Percentiles rank a stretch among this genome's conserved stretches.
These are phyloP conservation scores for Cryptococcus amylolentus DNA, from an alignment of 1,284 basidiomycete species.

Conservation along the genomic window DNA sequence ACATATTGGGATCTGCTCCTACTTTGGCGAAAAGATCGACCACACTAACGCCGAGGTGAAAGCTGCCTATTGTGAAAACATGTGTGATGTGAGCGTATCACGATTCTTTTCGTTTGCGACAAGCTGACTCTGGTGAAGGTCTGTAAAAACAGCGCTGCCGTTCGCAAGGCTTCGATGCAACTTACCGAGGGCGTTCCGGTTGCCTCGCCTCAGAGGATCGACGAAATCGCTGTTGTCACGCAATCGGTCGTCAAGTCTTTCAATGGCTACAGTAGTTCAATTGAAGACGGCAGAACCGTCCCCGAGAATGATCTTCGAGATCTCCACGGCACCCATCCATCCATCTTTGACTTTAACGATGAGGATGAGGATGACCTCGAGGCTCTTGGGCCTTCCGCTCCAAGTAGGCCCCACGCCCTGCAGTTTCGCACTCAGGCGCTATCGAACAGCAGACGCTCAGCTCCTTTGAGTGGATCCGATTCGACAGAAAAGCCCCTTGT, in stretches of 20 bases:
- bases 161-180: slow-evolving; percentile 15
- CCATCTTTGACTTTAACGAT: slow-evolving; percentile 1
- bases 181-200: slow-evolving; percentile 30
- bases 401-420: too few relatives aligned
- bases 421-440: too few relatives aligned
- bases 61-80: slow-evolving; percentile 63
- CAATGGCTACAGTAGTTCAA: too few relatives aligned
- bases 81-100: slow-evolving; percentile 70
- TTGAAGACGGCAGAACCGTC: neutral
- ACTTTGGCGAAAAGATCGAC: slow-evolving; percentile 74
- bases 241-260: neutral
- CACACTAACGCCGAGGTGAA: slow-evolving; percentile 53
- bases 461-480: neutral
- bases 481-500: neutral
- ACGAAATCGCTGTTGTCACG: slow-evolving; percentile 1
- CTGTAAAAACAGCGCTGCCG: slow-evolving; percentile 27
- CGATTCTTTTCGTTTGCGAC: neutral
- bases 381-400: too few relatives aligned
- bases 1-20: slow-evolving; percentile 73
- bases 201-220: slow-evolving; percentile 16
- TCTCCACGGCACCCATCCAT: neutral
- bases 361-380: neutral
- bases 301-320: neutral
- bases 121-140: slow-evolving; percentile 19
- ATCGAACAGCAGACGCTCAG: too few relatives aligned